Base-by-base conservation (phyloP, 129 eudicot species). In the Escallonia rubra region DNA sequence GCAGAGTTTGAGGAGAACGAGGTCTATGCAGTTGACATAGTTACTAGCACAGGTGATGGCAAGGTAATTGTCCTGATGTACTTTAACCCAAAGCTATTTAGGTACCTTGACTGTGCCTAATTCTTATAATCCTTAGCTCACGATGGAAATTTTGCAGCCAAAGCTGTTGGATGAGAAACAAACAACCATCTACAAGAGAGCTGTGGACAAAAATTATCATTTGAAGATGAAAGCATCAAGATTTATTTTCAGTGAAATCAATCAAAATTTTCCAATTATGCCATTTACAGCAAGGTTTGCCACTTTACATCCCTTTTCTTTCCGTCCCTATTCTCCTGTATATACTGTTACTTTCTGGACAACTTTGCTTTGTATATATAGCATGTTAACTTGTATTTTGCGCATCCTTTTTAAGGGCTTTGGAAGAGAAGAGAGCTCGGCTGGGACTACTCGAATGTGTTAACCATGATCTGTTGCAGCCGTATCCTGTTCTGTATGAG, bases 11-110 rank as follows among this genome's bases (percentile, higher is more conserved):
- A 94, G 70, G 99, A 90, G 69, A 94, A 94, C 66, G 99, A 94
- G 70, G 97, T 94, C 45, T 94, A 90, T 72, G 79, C 89, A 43
- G 71, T 89, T 52, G 97, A 94, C 70, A 94, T 94, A 11, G 89
- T 89, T 11, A 74, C 97, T 2, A 94, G 96, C 79, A 87, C 97
- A n/a, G 97, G 99, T 73, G 99, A 94, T 59, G 97, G 97, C 68
- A 90, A 90, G 87, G 96, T 85, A 79, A 61, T 56, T 23, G 34
- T 23, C 34, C 39, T 10, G 34, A 23, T 23, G 1, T 23, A 23
- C 34, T 23, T 23, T 0, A 23, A 23, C 34, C 34, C 34, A 23
- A 23, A 23, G 34, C 34, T 23, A 23, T 23, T 23, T 23, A 23
- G 34, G 34, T 23, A 23, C 34, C 34, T 23, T 23, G 34, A 23